phyloP scores from a whole-genome alignment of 2,329 filamentous ascomycete species.

The Nannizziopsis arthrosporioides region DNA sequence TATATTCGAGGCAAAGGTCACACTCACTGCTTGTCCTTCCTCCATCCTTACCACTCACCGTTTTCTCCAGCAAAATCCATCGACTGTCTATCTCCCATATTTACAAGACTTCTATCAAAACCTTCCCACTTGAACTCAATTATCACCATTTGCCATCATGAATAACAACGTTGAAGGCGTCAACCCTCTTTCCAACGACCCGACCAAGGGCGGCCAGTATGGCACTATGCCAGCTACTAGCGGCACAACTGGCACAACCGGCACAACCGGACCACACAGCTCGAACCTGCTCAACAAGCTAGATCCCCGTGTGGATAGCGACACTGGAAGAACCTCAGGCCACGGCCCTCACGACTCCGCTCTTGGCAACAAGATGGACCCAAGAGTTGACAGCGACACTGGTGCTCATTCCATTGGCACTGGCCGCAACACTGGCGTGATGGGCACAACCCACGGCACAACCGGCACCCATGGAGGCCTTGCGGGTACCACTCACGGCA shows the following conservation, averaged over 20 bases:
- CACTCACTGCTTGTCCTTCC: no score
- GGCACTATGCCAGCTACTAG: slow-evolving; percentile 1
- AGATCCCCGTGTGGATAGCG: slow-evolving; percentile 17
- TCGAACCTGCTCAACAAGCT: slow-evolving; percentile 16
- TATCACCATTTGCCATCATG: slow-evolving; percentile 1
- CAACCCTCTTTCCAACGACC: slow-evolving; percentile 9
- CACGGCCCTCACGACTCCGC: neutral
- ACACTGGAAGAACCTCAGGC: neutral
- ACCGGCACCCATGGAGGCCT: neutral
- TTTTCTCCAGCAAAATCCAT: neutral
- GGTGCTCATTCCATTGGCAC: neutral
- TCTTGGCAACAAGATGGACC: slow-evolving; percentile 24
- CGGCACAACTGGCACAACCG: slow-evolving; percentile 14
- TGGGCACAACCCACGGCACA: slow-evolving; percentile 1
- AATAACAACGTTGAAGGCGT: slow-evolving; percentile 6
- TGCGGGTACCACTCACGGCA: neutral
- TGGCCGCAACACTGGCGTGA: neutral
- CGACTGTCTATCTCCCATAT: neutral
- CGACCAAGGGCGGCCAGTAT: slow-evolving; percentile 1
- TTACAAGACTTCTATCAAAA: neutral
- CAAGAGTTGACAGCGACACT: slow-evolving; percentile 9
- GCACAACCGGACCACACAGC: slow-evolving; percentile 11
- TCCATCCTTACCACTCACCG: neutral
- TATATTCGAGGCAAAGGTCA: no score
- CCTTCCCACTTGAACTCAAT: neutral